Conservation (phyloP, 73 alveolate genomes). For the Tetrahymena thermophila region DNA sequence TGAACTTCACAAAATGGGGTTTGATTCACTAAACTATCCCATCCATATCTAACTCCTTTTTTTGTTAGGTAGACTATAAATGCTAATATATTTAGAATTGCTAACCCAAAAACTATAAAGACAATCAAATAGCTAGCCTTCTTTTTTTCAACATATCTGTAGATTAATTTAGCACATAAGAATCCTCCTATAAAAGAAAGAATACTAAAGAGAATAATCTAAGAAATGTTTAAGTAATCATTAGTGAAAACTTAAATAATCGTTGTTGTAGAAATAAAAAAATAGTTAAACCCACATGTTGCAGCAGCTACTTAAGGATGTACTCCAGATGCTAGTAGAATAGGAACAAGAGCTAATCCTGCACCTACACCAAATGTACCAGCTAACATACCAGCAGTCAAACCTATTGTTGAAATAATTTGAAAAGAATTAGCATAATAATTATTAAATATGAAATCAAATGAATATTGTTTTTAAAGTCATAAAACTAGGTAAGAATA, state of each 20-base stretch:
- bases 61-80: background rate
- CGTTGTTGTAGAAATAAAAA: slow-evolving; percentile 6
- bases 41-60: background rate
- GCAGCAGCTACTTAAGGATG: slow-evolving; percentile 39
- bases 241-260: background rate
- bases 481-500: too few relatives aligned
- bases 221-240: background rate
- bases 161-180: background rate
- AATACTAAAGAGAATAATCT: background rate
- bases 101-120: background rate
- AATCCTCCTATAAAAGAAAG: background rate
- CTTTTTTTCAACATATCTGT: background rate
- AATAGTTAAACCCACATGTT: slow-evolving; percentile 13
- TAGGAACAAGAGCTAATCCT: slow-evolving; percentile 2
- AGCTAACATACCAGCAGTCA: background rate
- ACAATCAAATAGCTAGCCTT: background rate
- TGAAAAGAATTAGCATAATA: too few relatives aligned
- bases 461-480: too few relatives aligned
- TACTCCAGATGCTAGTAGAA: background rate
- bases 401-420: background rate
- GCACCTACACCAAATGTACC: slow-evolving; percentile 30
- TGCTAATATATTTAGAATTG: background rate
- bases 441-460: too few relatives aligned
- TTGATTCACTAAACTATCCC: background rate
- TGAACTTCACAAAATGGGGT: background rate